These are phyloP conservation scores for Trichopus zeylanicus DNA, from an alignment of 116 monocot genomes.

Conservation along the genomic window DNA sequence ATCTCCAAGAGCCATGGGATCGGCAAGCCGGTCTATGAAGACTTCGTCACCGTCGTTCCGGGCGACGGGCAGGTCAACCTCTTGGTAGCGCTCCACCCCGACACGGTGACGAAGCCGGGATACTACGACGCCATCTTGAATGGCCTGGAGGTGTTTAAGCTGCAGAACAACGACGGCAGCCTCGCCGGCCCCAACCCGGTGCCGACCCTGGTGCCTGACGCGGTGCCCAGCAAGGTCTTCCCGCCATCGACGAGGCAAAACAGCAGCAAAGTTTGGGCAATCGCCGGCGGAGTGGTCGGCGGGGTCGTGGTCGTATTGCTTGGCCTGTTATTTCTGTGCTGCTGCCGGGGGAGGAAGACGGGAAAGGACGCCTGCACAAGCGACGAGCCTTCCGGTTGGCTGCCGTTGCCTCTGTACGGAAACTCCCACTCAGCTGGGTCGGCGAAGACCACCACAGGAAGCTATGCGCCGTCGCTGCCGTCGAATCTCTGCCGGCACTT, in stretches of 20 bases:
- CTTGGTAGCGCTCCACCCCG: slow-evolving; percentile 66
- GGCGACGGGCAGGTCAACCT: slow-evolving; percentile 36
- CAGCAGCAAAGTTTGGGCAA: slow-evolving; percentile 2
- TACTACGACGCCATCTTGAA: slow-evolving; percentile 66
- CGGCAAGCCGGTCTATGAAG: slow-evolving; percentile 34
- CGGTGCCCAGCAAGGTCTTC: background rate
- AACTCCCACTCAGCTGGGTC: slow-evolving; percentile 48
- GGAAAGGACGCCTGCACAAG: slow-evolving; percentile 25
- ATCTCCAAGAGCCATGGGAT: slow-evolving; percentile 35
- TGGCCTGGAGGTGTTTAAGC: slow-evolving; percentile 77
- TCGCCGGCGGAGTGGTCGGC: slow-evolving; percentile 29
- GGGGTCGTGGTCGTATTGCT: slow-evolving; percentile 14
- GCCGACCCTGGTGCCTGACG: background rate
- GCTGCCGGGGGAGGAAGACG: slow-evolving; percentile 8
- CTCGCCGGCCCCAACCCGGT: slow-evolving; percentile 62
- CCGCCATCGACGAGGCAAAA: background rate
- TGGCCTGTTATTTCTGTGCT: slow-evolving; percentile 11
- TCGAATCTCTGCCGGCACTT: slow-evolving; percentile 67
- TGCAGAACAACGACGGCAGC: slow-evolving; percentile 43
- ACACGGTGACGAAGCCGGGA: slow-evolving; percentile 32
- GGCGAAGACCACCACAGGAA: slow-evolving; percentile 39
- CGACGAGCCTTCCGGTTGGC: slow-evolving; percentile 48
- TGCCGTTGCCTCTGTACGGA: slow-evolving; percentile 36
- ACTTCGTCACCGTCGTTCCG: slow-evolving; percentile 18
- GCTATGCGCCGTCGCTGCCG: slow-evolving; percentile 32